These are phyloP conservation scores for Porphyrellus sp. DNA, from an alignment of 1,284 basidiomycete species.

Conservation along the genomic window DNA sequence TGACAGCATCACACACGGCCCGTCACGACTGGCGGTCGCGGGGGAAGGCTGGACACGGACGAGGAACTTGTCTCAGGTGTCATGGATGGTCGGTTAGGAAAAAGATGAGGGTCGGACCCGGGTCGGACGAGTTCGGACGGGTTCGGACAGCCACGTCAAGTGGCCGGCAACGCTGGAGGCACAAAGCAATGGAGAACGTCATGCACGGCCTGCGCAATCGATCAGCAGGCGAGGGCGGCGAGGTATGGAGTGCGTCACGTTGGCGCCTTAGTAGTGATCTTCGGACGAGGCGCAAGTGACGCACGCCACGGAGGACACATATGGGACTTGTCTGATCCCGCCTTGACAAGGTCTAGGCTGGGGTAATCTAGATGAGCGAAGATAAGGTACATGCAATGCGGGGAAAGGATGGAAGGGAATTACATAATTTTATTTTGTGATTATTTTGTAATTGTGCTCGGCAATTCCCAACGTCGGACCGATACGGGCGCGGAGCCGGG, in stretches of 20 bases:
- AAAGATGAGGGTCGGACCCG: neutral
- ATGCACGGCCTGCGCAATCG: neutral
- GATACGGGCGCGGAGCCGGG: slow-evolving; percentile 26
- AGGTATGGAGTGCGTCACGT: neutral
- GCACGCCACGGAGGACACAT: neutral
- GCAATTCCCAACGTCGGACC: slow-evolving; percentile 28
- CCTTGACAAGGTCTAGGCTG: slow-evolving; percentile 17
- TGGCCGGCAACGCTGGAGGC: slow-evolving; percentile 1
- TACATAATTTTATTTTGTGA: slow-evolving; percentile 17
- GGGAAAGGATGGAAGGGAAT: slow-evolving; percentile 15
- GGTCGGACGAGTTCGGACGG: neutral
- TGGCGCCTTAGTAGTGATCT: slow-evolving; percentile 1
- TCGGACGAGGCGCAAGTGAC: slow-evolving; percentile 8
- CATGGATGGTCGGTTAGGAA: neutral
- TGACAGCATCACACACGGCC: slow-evolving; percentile 1
- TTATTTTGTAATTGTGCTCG: neutral
- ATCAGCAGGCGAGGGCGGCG: slow-evolving; percentile 3
- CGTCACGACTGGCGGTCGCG: neutral
- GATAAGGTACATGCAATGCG: slow-evolving; percentile 28
- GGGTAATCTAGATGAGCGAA: slow-evolving; percentile 30
- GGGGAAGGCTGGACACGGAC: neutral
- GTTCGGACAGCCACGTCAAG: slow-evolving; percentile 6
- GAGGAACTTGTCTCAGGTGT: slow-evolving; percentile 4
- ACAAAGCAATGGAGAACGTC: slow-evolving; percentile 2
- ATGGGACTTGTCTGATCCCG: neutral